A percentile compares a stretch with the other conserved stretches of the same genome.
These are phyloP conservation scores for Serendipita sp. DNA, from an alignment of 768 basidiomycete genomes.

Conservation along the genomic window DNA sequence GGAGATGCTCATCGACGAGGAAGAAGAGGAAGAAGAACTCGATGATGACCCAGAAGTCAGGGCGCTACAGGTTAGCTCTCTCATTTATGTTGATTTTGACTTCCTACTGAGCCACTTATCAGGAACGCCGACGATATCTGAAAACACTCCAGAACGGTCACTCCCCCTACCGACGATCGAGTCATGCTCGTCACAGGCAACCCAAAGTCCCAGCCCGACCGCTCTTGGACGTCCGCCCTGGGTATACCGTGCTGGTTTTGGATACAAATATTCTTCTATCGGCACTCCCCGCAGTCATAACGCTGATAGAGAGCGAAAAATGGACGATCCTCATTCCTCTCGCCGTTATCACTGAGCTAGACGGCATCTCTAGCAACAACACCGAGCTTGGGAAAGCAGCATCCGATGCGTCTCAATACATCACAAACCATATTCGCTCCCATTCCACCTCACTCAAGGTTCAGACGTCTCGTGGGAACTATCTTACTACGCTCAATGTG, in stretches of 20 bases:
- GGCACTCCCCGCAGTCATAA: slow-evolving; percentile 53
- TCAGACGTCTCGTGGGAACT: slow-evolving; percentile 90
- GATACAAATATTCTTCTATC: slow-evolving; percentile 93
- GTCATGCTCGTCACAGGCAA: slow-evolving; percentile 19
- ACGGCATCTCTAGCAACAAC: slow-evolving; percentile 58
- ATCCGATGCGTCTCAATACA: slow-evolving; percentile 51
- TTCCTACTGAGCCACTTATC: slow-evolving; percentile 13
- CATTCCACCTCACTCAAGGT: slow-evolving; percentile 74
- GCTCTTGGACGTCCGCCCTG: slow-evolving; percentile 47
- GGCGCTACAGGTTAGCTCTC: slow-evolving; percentile 52
- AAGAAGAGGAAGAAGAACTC: slow-evolving; percentile 36
- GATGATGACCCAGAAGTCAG: slow-evolving; percentile 58
- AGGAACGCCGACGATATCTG: slow-evolving; percentile 65
- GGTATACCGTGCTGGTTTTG: slow-evolving; percentile 80
- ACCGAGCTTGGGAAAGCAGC: slow-evolving; percentile 63
- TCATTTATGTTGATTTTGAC: slow-evolving; percentile 7
- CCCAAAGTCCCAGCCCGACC: slow-evolving; percentile 23
- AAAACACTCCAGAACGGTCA: slow-evolving; percentile 36
- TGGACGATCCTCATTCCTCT: slow-evolving; percentile 90
- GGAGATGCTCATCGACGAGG: slow-evolving; percentile 34
- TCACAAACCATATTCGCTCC: slow-evolving; percentile 58
- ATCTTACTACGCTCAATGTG: slow-evolving; percentile 65
- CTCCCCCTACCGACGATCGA: slow-evolving; percentile 17
- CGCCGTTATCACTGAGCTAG: slow-evolving; percentile 92
- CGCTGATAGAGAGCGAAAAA: slow-evolving; percentile 58